A percentile compares a stretch with the other conserved stretches of the same genome.
phyloP scores from a whole-genome alignment of 345 rosid genomes.

The Salix exigua region DNA sequence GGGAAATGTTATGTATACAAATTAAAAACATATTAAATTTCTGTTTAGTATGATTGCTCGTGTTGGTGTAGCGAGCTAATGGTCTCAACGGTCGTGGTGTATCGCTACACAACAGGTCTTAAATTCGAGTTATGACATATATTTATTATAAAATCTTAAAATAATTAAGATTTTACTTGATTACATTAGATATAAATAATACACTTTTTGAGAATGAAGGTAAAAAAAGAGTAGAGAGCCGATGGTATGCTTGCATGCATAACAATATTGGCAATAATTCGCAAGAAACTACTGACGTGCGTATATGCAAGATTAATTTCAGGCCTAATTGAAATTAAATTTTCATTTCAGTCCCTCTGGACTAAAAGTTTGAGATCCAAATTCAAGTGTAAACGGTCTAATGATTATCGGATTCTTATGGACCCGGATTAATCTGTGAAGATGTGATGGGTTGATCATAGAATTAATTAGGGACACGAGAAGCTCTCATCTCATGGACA shows the following conservation, averaged over 20 bases:
- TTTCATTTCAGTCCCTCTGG: neutral
- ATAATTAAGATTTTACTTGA: too few species aligned
- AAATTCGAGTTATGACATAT: rapidly evolving
- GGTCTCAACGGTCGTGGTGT: too few species aligned
- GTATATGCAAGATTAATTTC: neutral
- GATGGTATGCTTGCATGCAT: too few species aligned
- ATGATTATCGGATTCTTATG: neutral
- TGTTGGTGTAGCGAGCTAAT: too few species aligned
- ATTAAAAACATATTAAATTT: too few species aligned
- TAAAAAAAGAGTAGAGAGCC: too few species aligned
- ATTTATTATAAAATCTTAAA: rapidly evolving
- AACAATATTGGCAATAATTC: neutral
- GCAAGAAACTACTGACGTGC: neutral
- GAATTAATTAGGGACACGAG: neutral
- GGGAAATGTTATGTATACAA: neutral
- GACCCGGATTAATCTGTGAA: neutral
- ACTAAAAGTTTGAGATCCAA: neutral
- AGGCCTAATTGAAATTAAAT: neutral
- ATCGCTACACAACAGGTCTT: too few species aligned
- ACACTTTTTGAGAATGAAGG: too few species aligned
- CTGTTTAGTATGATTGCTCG: too few species aligned
- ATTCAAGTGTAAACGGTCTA: neutral
- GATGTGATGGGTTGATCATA: neutral
- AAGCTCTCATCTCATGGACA: neutral
- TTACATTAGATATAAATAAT: too few species aligned